Conservation (phyloP, 139 green algal genomes). For the Chlamydomonas urium region DNA sequence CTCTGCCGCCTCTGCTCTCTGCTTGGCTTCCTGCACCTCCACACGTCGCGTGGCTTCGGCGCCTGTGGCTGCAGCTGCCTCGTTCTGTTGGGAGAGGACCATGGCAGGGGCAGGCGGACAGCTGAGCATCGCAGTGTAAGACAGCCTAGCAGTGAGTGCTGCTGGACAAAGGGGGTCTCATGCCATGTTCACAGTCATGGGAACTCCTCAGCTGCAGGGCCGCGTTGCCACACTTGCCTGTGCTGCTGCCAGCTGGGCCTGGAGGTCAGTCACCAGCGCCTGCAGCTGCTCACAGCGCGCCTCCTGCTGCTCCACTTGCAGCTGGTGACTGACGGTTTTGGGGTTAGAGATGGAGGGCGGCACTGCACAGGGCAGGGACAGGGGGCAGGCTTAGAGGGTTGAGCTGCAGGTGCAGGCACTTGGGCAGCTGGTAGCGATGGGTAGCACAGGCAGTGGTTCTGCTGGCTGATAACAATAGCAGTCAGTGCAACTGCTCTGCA, state of each 20-base stretch:
- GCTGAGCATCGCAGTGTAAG: no score
- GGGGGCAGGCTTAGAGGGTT: no score
- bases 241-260: background rate
- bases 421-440: no score
- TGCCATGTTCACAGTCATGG: background rate
- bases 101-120: no score
- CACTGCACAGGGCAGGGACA: no score
- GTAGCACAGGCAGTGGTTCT: no score
- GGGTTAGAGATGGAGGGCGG: background rate
- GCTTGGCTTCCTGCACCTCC: background rate
- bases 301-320: background rate
- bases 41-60: background rate
- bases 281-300: background rate
- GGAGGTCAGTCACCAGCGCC: slow-evolving; percentile 1
- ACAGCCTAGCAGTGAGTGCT: no score
- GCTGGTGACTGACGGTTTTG: background rate
- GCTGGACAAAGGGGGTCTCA: background rate
- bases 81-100: background rate
- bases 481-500: no score
- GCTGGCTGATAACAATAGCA: no score
- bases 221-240: background rate
- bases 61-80: background rate
- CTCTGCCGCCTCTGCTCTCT: background rate
- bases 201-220: background rate
- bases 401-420: no score